phyloP scores from a whole-genome alignment of 2,329 filamentous ascomycete species.

The Leptographium galeiforme region DNA sequence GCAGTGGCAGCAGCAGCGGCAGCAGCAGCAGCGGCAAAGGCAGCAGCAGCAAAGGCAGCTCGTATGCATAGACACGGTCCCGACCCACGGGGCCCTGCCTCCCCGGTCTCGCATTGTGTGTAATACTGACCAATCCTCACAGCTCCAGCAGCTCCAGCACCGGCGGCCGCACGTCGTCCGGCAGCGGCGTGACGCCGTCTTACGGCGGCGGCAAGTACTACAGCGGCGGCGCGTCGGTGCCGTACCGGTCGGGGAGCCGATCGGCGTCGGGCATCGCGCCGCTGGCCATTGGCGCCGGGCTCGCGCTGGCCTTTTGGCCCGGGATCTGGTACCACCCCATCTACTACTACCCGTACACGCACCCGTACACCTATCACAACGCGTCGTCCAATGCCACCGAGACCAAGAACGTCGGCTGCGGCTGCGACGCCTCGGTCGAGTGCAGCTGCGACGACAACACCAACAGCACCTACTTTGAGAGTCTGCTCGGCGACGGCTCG shows the following conservation, averaged over 20 bases:
- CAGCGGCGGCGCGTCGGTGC: constrained; percentile 46
- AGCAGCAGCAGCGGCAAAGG: background rate
- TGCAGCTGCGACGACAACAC: constrained; percentile 61
- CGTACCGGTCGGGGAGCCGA: constrained; percentile 43
- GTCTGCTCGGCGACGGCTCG: constrained; percentile 52
- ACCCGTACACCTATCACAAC: constrained; percentile 37
- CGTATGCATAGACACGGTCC: background rate
- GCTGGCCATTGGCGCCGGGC: constrained; percentile 33
- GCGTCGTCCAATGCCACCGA: constrained; percentile 37
- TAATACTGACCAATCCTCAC: background rate
- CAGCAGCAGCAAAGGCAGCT: constrained; percentile 10
- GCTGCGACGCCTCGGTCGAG: constrained; percentile 39
- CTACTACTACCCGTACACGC: constrained; percentile 45
- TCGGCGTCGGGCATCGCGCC: constrained; percentile 39
- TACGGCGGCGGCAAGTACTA: constrained; percentile 55
- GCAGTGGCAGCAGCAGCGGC: constrained; percentile 7
- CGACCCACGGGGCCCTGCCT: too few species aligned
- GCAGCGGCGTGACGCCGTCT: constrained; percentile 40
- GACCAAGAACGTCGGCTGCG: constrained; percentile 46
- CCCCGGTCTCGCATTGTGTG: background rate
- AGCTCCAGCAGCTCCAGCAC: constrained; percentile 18
- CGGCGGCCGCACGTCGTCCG: constrained; percentile 40
- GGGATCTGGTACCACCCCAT: constrained; percentile 51
- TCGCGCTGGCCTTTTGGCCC: constrained; percentile 39
- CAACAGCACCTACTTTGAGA: constrained; percentile 43